Evolutionary conservation across 306 rosid genomes (phyloP).

Genomic region (Dalbergia cochinchinensis): DNA sequence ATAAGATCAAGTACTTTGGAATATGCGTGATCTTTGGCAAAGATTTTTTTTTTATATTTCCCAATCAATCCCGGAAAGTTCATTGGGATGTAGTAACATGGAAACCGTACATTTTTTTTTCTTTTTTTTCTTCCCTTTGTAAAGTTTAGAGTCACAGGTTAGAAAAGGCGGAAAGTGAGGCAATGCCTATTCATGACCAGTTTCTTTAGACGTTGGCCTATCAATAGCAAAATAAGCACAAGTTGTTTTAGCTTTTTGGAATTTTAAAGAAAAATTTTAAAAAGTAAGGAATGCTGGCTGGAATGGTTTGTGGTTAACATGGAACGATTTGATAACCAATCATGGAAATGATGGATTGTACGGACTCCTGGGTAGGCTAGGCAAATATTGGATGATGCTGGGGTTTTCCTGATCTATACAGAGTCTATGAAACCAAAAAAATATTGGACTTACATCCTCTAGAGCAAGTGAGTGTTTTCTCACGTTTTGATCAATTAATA

Average conservation of each 20-base stretch:
- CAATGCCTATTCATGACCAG: conserved; percentile 31
- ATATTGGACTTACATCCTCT: too few relatives aligned
- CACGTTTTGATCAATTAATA: too few relatives aligned
- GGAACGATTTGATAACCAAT: conserved; percentile 42
- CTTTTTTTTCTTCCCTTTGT: background rate
- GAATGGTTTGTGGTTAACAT: conserved; percentile 37
- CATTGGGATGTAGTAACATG: conserved; percentile 30
- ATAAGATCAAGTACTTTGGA: conserved; percentile 44
- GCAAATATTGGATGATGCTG: conserved; percentile 18
- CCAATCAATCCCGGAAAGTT: conserved; percentile 38
- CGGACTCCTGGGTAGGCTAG: conserved; percentile 10
- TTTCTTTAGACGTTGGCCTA: conserved; percentile 43
- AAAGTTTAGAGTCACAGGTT: conserved; percentile 38
- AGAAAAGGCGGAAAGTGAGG: conserved; percentile 36
- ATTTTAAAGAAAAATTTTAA: background rate
- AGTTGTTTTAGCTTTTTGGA: background rate
- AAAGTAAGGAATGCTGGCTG: conserved; percentile 25
- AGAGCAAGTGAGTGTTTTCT: too few relatives aligned
- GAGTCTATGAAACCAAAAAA: too few relatives aligned
- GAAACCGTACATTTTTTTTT: conserved; percentile 14
- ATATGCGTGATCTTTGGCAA: conserved; percentile 44
- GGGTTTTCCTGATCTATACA: background rate
- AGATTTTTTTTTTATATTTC: conserved; percentile 36
- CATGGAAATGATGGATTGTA: conserved; percentile 43
- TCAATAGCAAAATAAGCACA: conserved; percentile 43